Base-by-base conservation (phyloP, 768 basidiomycete species). In the Tylopilus sp. region DNA sequence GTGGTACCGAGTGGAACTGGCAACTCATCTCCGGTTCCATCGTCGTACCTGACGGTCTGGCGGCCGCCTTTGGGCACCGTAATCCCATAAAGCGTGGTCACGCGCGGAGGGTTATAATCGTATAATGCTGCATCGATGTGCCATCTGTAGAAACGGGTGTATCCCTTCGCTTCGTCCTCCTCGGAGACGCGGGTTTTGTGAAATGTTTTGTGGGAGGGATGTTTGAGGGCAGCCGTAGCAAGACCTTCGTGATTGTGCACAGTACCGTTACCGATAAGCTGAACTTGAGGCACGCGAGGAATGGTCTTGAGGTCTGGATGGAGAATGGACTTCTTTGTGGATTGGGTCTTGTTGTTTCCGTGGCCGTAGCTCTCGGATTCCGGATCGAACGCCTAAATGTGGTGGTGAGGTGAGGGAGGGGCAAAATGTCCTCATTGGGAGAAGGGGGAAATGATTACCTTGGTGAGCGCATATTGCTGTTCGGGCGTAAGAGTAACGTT, bases 291-390 rank as follows among this genome's bases (percentile, higher is more conserved):
- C 2, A 88, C 84, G 22, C 86, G 80, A 1, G 93, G 91, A 55
- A 96, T 91, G 34, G 89, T 93, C 76, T 92, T 95, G 62, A 94
- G 81, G 66, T 93, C 89, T 0, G 91, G 89, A 64, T 92, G 90
- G 14, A 93, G 82, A 61, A 94, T 87, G 4, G 91, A 92, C 63
- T 86, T 86, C 62, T 78, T 80, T 21, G 84, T 83, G 40, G 74
- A 72, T 50, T 84, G 80, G 0, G 87, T 91, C 76, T 91, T 90
- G 76, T 91, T 90, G 70, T 92, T 92, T 3, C 92, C 90, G 62
- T 94, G 92, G 0, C 92, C 92, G 62, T 94, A 93, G 59, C 70
- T 68, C 52, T 81, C 75, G 25, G 77, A 71, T 0, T 71, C 48
- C 3, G 81, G 83, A 66, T 94, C 92, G 66, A 94, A 94, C 0